Conservation (phyloP, 2,329 filamentous ascomycete species). For the Ophiostoma novo-ulmi region DNA sequence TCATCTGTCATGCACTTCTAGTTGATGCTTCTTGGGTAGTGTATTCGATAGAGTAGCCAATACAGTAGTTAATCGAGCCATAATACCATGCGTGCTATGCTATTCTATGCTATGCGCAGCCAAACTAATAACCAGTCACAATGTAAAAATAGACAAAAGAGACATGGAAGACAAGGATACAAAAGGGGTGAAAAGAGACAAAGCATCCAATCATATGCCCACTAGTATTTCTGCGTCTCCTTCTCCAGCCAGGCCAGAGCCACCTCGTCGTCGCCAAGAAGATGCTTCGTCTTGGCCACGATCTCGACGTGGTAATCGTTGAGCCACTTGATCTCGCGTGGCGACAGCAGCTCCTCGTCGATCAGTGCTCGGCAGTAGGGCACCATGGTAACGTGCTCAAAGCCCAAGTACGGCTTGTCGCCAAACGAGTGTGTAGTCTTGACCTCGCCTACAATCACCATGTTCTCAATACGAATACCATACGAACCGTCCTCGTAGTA, state of each 20-base stretch:
- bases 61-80: not conserved
- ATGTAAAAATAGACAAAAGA: not conserved
- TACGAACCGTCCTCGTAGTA: constrained; percentile 96
- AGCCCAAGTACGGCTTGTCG: constrained; percentile 88
- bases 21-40: not conserved
- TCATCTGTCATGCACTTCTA: constrained; percentile 56
- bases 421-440: constrained; percentile 83
- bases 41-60: not conserved
- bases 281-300: constrained; percentile 70
- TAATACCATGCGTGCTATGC: not conserved
- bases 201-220: not conserved
- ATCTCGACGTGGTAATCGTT: constrained; percentile 82
- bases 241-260: constrained; percentile 77
- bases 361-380: constrained; percentile 89
- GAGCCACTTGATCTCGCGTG: constrained; percentile 74
- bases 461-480: constrained; percentile 93
- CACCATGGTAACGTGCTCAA: constrained; percentile 96
- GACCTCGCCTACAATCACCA: constrained; percentile 85
- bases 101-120: not conserved
- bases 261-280: constrained; percentile 66
- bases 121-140: not conserved
- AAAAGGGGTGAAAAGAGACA: not conserved
- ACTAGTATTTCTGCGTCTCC: constrained; percentile 66
- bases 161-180: not conserved
- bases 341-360: constrained; percentile 65